Percentiles rank a stretch among this genome's conserved stretches.
These are phyloP conservation scores for Prunus fruticosa DNA, from an alignment of 306 rosid species.

Conservation along the genomic window DNA sequence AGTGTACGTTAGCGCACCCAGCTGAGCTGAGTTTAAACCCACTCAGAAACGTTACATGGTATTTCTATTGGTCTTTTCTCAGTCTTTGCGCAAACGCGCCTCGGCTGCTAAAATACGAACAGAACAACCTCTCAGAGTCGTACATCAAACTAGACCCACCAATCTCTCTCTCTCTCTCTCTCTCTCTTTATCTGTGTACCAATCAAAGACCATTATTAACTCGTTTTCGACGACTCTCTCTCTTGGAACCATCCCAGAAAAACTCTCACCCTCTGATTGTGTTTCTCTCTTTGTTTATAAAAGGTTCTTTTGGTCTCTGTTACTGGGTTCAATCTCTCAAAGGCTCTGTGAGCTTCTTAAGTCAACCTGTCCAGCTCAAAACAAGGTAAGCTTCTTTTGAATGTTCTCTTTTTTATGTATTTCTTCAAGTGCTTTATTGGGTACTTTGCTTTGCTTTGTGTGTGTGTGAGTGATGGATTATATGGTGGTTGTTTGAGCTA, in stretches of 20 bases:
- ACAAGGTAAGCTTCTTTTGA: conserved; percentile 15
- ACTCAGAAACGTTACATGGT: background rate
- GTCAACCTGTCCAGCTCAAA: conserved; percentile 13
- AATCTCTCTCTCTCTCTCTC: background rate
- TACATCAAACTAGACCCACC: background rate
- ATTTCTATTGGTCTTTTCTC: background rate
- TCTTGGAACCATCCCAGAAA: conserved; percentile 22
- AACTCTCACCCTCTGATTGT: background rate
- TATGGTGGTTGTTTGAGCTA: background rate
- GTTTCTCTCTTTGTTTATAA: background rate
- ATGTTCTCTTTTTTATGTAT: background rate
- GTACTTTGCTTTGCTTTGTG: background rate
- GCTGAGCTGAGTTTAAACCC: no score
- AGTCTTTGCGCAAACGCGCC: background rate
- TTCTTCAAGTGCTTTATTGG: background rate
- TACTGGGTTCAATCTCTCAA: conserved; percentile 1
- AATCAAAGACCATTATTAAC: background rate
- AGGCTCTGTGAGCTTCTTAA: conserved; percentile 2
- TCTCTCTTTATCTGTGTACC: background rate
- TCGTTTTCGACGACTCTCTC: conserved; percentile 39
- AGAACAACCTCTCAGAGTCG: background rate
- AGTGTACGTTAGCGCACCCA: background rate
- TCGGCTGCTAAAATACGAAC: background rate
- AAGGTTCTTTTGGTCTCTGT: background rate
- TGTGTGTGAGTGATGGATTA: background rate